Evolutionary conservation across 2,329 filamentous ascomycete species (phyloP).

Genomic region (Venturia oleaginea): DNA sequence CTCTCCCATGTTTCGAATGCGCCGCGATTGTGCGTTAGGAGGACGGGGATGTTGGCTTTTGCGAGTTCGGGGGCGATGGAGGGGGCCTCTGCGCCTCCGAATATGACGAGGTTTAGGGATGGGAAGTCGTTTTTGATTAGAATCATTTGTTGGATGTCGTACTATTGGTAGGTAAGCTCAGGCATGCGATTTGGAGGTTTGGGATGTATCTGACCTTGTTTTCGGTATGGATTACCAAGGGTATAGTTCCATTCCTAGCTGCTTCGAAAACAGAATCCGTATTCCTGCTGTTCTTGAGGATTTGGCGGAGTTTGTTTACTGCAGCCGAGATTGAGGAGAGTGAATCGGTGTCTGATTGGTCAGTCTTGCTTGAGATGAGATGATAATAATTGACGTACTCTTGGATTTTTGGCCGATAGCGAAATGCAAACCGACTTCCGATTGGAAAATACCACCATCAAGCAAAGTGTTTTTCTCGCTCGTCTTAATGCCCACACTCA

Average conservation of each 20-base stretch:
- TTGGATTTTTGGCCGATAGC: conserved; percentile 29
- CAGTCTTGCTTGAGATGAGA: not conserved
- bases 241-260: conserved; percentile 30
- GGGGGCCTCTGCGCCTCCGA: conserved; percentile 56
- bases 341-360: not conserved
- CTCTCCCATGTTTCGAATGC: conserved; percentile 52
- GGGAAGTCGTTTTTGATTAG: conserved; percentile 45
- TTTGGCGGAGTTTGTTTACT: conserved; percentile 27
- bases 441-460: conserved; percentile 40
- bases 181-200: not conserved
- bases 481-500: conserved; percentile 50
- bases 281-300: conserved; percentile 27
- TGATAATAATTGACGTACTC: conserved; percentile 18
- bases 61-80: conserved; percentile 51
- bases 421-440: conserved; percentile 49
- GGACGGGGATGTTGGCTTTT: conserved; percentile 46
- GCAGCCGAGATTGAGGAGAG: conserved; percentile 21
- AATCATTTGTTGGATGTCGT: conserved; percentile 52
- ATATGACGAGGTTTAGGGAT: conserved; percentile 38
- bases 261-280: conserved; percentile 31
- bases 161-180: conserved; percentile 20
- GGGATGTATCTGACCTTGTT: conserved; percentile 25
- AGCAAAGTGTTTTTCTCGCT: conserved; percentile 39
- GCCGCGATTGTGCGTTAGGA: conserved; percentile 32
- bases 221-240: conserved; percentile 33